A percentile compares a stretch with the other conserved stretches of the same genome.
phyloP scores from a whole-genome alignment of 805 yeast genomes.

The Lachancea mirantina region DNA sequence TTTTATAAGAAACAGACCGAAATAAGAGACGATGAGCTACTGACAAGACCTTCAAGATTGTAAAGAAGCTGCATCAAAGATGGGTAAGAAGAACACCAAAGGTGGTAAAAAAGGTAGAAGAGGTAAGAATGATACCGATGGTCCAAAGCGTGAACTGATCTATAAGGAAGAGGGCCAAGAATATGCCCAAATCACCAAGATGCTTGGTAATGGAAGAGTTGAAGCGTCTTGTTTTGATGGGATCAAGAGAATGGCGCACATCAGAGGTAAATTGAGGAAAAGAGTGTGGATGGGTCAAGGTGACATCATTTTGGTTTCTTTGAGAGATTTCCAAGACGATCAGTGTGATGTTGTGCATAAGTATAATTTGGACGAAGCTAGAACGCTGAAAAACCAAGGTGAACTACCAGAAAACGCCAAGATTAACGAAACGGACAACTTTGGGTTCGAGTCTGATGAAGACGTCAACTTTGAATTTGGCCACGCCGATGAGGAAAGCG shows the following conservation, averaged over 20 bases:
- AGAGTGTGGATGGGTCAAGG: constrained; percentile 99
- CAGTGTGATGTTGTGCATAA: constrained; percentile 97
- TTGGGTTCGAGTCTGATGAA: constrained; percentile 93
- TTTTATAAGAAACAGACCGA: too few species aligned
- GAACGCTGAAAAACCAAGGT: constrained; percentile 90
- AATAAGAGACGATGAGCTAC: too few species aligned
- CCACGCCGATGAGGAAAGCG: constrained; percentile 77
- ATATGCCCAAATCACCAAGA: constrained; percentile 95
- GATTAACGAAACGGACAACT: constrained; percentile 95
- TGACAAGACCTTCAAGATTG: too few species aligned
- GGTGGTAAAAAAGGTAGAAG: constrained; percentile 93
- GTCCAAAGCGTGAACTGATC: constrained; percentile 89
- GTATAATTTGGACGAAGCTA: constrained; percentile 95
- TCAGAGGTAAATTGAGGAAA: constrained; percentile 98
- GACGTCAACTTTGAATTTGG: constrained; percentile 98
- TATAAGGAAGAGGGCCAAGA: constrained; percentile 96
- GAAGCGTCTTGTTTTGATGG: constrained; percentile 96
- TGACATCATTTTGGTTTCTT: constrained; percentile 89
- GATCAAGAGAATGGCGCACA: constrained; percentile 88
- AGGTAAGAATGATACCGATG: constrained; percentile 91
- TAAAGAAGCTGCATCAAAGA: constrained; percentile 10
- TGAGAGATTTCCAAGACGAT: constrained; percentile 97
- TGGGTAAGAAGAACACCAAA: constrained; percentile 37
- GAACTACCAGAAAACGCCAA: constrained; percentile 96
- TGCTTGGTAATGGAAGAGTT: constrained; percentile 97